Percentiles rank a stretch among this genome's conserved stretches.
Conservation (phyloP, 164 flowering plant species). For the Saururus chinensis region DNA sequence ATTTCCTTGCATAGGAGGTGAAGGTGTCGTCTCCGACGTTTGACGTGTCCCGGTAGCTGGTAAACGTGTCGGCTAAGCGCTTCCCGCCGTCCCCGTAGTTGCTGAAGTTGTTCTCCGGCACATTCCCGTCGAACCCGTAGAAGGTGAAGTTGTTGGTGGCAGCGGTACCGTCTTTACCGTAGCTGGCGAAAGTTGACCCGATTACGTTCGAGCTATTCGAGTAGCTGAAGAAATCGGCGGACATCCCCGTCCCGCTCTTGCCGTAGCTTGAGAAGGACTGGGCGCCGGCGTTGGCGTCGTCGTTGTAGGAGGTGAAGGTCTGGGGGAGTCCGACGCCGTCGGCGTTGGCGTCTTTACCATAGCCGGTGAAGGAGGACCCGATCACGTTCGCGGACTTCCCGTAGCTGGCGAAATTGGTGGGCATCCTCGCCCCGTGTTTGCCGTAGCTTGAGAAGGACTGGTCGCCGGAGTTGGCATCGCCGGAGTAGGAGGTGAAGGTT, state of each 20-base stretch:
- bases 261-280: conserved; percentile 46
- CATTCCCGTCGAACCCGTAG: conserved; percentile 42
- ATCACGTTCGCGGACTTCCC: too few relatives aligned
- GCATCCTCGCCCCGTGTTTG: too few relatives aligned
- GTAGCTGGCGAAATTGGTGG: too few relatives aligned
- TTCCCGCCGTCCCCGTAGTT: conserved; percentile 54
- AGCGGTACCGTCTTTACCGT: conserved; percentile 25
- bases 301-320: conserved; percentile 9
- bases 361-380: too few relatives aligned
- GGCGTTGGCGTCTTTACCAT: too few relatives aligned
- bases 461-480: too few relatives aligned
- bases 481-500: too few relatives aligned
- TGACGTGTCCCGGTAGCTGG: conserved; percentile 26
- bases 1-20: conserved; percentile 37
- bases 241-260: conserved; percentile 37
- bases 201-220: conserved; percentile 43
- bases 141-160: conserved; percentile 25
- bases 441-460: too few relatives aligned
- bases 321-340: neutral
- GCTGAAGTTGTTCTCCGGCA: conserved; percentile 36
- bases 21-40: conserved; percentile 47
- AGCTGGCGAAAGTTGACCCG: conserved; percentile 35
- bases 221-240: conserved; percentile 48
- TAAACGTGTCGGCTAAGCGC: conserved; percentile 30
- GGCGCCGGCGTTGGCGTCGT: conserved; percentile 41